phyloP scores from a whole-genome alignment of 805 yeast species.

The Pichia gijzeniarum region DNA sequence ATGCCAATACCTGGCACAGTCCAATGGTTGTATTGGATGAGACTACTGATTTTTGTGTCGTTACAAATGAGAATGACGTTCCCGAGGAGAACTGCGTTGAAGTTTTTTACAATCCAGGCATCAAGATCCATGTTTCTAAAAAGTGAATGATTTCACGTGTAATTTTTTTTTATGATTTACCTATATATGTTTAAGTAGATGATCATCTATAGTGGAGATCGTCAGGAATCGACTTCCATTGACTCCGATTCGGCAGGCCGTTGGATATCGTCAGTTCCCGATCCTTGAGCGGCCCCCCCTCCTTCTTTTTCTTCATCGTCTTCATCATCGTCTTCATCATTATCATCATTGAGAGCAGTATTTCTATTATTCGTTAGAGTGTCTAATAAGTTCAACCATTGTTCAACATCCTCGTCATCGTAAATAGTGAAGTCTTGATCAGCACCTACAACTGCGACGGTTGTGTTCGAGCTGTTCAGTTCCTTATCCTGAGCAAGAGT shows the following conservation, averaged over 20 bases:
- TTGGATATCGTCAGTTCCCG: conserved; percentile 7
- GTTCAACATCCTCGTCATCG: conserved; percentile 83
- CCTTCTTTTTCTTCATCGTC: conserved; percentile 26
- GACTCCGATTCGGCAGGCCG: conserved; percentile 8
- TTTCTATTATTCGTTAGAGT: conserved; percentile 53
- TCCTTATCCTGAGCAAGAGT: conserved; percentile 93
- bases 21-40: conserved; percentile 85
- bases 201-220: background rate
- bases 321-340: conserved; percentile 24
- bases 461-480: conserved; percentile 73
- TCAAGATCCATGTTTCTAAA: conserved; percentile 28
- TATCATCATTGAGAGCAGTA: conserved; percentile 32
- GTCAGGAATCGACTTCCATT: conserved; percentile 11
- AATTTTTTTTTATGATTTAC: background rate
- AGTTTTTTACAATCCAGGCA: conserved; percentile 59
- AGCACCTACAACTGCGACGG: conserved; percentile 91
- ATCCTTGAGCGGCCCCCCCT: conserved; percentile 24
- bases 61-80: conserved; percentile 78
- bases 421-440: conserved; percentile 58
- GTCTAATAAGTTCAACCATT: conserved; percentile 74
- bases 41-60: conserved; percentile 74
- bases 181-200: background rate
- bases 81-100: conserved; percentile 80
- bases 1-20: conserved; percentile 87
- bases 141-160: background rate